phyloP scores from a whole-genome alignment of 345 rosid species.

The Microcos paniculata region DNA sequence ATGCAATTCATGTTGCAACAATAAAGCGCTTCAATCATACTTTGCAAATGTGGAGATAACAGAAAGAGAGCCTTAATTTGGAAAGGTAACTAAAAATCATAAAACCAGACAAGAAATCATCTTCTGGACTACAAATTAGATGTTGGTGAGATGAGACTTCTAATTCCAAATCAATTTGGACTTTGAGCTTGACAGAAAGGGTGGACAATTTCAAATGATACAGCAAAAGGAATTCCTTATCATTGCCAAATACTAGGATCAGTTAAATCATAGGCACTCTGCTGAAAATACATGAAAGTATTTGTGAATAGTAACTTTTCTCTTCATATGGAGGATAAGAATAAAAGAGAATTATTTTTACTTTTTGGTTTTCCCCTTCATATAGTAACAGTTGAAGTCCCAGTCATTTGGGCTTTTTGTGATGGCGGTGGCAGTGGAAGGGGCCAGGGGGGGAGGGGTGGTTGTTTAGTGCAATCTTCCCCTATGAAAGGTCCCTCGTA shows the following conservation, averaged over 20 bases:
- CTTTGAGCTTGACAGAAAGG: neutral
- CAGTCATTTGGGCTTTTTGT: no score
- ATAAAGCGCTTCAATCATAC: neutral
- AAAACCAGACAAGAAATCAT: no score
- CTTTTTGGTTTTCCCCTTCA: neutral
- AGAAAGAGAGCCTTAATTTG: neutral
- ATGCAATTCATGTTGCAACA: neutral
- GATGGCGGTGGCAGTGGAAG: no score
- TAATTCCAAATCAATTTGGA: no score
- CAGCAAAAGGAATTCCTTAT: no score
- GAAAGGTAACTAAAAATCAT: neutral
- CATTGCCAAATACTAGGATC: no score
- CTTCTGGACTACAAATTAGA: no score
- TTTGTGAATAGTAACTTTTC: neutral
- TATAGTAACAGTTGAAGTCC: no score
- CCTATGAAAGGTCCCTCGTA: neutral
- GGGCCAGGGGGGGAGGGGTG: no score
- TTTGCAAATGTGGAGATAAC: neutral
- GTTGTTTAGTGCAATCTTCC: no score
- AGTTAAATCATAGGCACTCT: neutral
- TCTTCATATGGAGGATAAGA: neutral
- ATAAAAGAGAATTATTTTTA: neutral
- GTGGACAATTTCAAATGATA: no score
- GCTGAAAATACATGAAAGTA: neutral
- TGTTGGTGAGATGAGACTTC: no score